Evolutionary conservation across 1,139 yeast genomes (phyloP).

Genomic region (Wickerhamiella infanticola): DNA sequence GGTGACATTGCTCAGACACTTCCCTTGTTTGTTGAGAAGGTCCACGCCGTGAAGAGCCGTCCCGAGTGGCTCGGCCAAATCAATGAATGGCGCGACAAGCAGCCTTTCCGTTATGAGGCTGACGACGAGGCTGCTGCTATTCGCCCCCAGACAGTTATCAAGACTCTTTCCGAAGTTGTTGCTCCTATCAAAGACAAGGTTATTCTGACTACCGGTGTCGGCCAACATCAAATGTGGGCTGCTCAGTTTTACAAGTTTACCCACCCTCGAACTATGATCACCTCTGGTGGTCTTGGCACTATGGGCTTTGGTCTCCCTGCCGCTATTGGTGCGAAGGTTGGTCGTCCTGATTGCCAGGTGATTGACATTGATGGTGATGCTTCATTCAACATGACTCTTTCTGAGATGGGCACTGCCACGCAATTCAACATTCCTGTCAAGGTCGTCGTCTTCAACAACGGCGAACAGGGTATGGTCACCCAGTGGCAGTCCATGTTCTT

Average conservation of each 20-base stretch:
- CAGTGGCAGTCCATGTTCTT: conserved; percentile 98
- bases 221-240: conserved; percentile 99
- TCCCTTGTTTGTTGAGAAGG: conserved; percentile 53
- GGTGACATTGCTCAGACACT: conserved; percentile 85
- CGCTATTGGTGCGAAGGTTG: conserved; percentile 96
- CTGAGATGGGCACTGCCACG: conserved; percentile 84
- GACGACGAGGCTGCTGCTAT: conserved; percentile 50
- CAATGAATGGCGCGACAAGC: conserved; percentile 68
- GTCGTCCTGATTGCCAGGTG: conserved; percentile 84
- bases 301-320: conserved; percentile 98
- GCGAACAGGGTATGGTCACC: conserved; percentile 99
- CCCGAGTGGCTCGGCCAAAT: conserved; percentile 65
- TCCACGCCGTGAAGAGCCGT: conserved; percentile 42
- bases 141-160: conserved; percentile 85
- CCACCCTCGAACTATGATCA: conserved; percentile 78
- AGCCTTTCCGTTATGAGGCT: conserved; percentile 64
- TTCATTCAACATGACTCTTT: conserved; percentile 90
- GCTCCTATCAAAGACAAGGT: conserved; percentile 49
- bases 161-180: conserved; percentile 63
- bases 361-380: conserved; percentile 98
- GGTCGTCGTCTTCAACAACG: conserved; percentile 78
- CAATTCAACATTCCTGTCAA: conserved; percentile 88
- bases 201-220: conserved; percentile 92
- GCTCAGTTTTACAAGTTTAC: conserved; percentile 96
- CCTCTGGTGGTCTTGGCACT: conserved; percentile 97